Base-by-base conservation (phyloP, 352 stramenopile genomes). In the Globisporangium parvum region DNA sequence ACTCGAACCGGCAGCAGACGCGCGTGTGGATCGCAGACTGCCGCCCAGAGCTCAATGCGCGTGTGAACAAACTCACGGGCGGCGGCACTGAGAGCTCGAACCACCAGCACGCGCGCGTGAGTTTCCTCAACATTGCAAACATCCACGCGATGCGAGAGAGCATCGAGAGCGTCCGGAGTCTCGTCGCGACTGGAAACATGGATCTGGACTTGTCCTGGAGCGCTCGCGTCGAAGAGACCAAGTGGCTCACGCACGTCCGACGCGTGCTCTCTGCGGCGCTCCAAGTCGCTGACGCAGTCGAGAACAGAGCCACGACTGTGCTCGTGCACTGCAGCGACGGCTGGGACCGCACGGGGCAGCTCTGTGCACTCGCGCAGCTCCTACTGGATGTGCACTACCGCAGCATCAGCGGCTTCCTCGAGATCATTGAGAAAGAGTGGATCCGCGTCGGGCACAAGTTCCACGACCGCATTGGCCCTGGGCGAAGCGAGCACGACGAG, bases 121-220 rank as follows among this genome's bases (percentile, higher is more conserved):
- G 67, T 10, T 97, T 96, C 57, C 71, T 96, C 17, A 90, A 95
- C 62, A 97, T 98, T 53, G 84, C 83, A 17, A 97, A 98, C 68
- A 98, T 98, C 55, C 91, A 98, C 60, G 87, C 85, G 9, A 94
- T 98, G 80, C 84, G 92, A 15, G 85, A 97, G 48, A 89, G 75
- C 58, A 67, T 96, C 20, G 77, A 92, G 51, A 70, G 63, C 41
- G 61, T 97, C 3, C 71, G 79, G 21, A 62, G 59, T 6, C 69
- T 91, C 24, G 73, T 88, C 0, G 26, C 31, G 1, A 67, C 55
- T 0, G 59, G 42, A n/a, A 80, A 80, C 31, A 53, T 73, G 9
- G 71, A 92, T 6, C 69, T 90, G 17, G 71, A 89, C 55, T 68
- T 86, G 0, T 67, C 70, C 17, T 91, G 82, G 78, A 67, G 75